Percentiles rank a stretch among this genome's conserved stretches.
phyloP scores from a whole-genome alignment of 768 basidiomycete species.

The Pisolithus microcarpus region DNA sequence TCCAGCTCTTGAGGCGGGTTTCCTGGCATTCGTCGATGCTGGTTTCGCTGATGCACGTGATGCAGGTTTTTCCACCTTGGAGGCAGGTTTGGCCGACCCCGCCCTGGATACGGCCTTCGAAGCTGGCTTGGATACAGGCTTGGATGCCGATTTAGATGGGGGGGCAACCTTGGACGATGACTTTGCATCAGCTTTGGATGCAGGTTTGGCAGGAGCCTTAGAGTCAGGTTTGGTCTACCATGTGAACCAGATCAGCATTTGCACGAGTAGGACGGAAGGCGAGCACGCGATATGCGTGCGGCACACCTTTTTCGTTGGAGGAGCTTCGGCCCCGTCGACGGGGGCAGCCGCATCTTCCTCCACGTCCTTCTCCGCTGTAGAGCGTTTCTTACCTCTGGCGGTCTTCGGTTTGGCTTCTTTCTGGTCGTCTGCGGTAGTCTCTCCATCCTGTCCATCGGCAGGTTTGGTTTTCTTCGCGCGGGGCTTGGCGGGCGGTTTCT shows the following conservation, averaged over 20 bases:
- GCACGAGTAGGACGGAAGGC: neutral
- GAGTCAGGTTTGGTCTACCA: constrained; percentile 39
- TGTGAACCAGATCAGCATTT: constrained; percentile 1
- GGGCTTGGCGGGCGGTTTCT: constrained; percentile 61
- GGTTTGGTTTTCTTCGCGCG: constrained; percentile 40
- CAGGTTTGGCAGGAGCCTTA: constrained; percentile 12
- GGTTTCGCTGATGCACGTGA: constrained; percentile 37
- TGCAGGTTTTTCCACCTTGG: constrained; percentile 34
- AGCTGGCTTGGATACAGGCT: constrained; percentile 12
- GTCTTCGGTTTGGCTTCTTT: constrained; percentile 38
- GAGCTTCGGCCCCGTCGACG: constrained; percentile 33
- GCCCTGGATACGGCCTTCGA: constrained; percentile 11
- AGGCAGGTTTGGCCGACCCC: constrained; percentile 35
- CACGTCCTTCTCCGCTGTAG: constrained; percentile 32
- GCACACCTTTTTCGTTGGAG: constrained; percentile 61
- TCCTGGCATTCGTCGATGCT: constrained; percentile 37
- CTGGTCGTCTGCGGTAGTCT: constrained; percentile 30
- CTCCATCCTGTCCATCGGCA: constrained; percentile 39
- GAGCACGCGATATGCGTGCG: constrained; percentile 3
- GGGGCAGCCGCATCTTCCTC: constrained; percentile 33
- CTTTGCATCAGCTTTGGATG: constrained; percentile 22
- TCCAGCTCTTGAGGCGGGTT: constrained; percentile 51
- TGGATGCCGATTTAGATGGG: constrained; percentile 25
- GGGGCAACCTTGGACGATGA: constrained; percentile 32
- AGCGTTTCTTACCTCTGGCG: constrained; percentile 51